These are phyloP conservation scores for Sporisorium graminicola DNA, from an alignment of 1,284 basidiomycete genomes.

Conservation along the genomic window DNA sequence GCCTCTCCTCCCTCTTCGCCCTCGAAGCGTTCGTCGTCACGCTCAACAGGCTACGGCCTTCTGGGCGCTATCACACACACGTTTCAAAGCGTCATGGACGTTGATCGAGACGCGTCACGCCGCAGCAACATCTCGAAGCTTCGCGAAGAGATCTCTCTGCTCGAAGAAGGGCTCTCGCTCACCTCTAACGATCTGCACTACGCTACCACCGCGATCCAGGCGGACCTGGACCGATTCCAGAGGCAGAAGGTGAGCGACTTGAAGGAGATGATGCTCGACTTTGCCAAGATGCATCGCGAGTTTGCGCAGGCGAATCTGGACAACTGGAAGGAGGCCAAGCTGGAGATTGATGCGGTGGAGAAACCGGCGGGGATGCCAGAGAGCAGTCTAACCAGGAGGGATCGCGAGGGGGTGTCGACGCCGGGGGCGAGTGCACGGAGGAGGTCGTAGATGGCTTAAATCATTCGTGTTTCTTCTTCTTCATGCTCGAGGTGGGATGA, in stretches of 20 bases:
- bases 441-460: constrained; percentile 13
- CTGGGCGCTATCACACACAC: constrained; percentile 93
- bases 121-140: constrained; percentile 93
- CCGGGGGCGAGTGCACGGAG: constrained; percentile 19
- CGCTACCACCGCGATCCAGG: constrained; percentile 93
- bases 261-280: constrained; percentile 88
- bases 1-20: constrained; percentile 38
- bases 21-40: constrained; percentile 39
- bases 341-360: constrained; percentile 87
- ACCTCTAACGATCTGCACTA: constrained; percentile 81
- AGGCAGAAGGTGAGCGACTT: constrained; percentile 97
- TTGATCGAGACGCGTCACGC: constrained; percentile 94
- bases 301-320: constrained; percentile 84
- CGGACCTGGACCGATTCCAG: constrained; percentile 97
- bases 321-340: constrained; percentile 94
- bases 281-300: constrained; percentile 90
- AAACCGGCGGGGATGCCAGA: constrained; percentile 56
- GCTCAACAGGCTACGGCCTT: constrained; percentile 74
- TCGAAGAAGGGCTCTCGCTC: constrained; percentile 65
- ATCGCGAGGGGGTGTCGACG: constrained; percentile 20
- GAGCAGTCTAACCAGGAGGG: constrained; percentile 47
- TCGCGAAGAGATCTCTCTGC: constrained; percentile 82
- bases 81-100: constrained; percentile 97
- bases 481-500: background rate
- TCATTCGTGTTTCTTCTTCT: background rate